Evolutionary conservation across 345 rosid genomes (phyloP).

Genomic region (Ceriops decandra): DNA sequence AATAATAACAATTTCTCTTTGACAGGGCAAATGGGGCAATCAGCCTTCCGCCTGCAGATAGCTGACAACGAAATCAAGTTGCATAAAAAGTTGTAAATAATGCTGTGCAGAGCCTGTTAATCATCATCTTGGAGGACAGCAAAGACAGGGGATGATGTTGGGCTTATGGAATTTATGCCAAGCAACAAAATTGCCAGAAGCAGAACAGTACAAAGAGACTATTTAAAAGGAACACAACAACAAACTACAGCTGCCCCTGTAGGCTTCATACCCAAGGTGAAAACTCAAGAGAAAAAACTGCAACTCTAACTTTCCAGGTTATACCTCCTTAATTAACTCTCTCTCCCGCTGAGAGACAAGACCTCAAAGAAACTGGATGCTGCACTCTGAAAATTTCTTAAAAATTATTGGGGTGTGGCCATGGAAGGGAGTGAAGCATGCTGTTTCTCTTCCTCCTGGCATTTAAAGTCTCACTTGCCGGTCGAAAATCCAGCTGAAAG

Average conservation of each 20-base stretch:
- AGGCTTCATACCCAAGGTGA: conserved; percentile 31
- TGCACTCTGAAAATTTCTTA: background rate
- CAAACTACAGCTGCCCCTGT: conserved; percentile 36
- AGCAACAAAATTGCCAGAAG: conserved; percentile 41
- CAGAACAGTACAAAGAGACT: conserved; percentile 20
- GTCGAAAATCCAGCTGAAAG: conserved; percentile 29
- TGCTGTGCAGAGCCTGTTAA: too few relatives aligned
- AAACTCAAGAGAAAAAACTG: conserved; percentile 43
- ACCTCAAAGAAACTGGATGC: background rate
- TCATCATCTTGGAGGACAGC: background rate
- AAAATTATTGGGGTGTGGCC: background rate
- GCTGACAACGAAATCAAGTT: too few relatives aligned
- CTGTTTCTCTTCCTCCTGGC: background rate
- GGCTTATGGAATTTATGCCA: background rate
- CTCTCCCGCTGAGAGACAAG: background rate
- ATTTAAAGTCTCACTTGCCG: conserved; percentile 14
- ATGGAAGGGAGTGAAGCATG: background rate
- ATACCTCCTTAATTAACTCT: background rate
- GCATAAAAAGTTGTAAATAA: too few relatives aligned
- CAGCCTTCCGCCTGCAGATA: too few relatives aligned
- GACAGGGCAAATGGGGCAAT: too few relatives aligned
- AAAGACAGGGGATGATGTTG: background rate
- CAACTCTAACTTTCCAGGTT: conserved; percentile 38
- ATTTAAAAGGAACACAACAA: conserved; percentile 19
- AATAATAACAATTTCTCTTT: too few relatives aligned